A percentile compares a stretch with the other conserved stretches of the same genome.
These are phyloP conservation scores for Smittium culicis DNA, from an alignment of 371 early-diverging fungal genomes.

Conservation along the genomic window DNA sequence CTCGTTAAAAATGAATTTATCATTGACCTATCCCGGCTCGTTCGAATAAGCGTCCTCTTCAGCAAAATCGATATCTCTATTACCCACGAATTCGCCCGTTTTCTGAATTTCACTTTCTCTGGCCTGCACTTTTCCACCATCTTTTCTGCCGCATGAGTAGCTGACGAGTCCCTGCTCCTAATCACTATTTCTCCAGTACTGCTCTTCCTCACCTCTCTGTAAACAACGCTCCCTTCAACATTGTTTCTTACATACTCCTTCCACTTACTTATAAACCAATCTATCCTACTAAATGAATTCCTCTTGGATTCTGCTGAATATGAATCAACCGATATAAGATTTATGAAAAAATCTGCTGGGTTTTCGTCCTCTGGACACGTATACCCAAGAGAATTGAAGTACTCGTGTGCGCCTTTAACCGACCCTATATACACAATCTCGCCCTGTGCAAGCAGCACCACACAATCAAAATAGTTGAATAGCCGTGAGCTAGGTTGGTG, in stretches of 20 bases:
- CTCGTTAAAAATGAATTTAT: conserved; percentile 16
- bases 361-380: conserved; percentile 33
- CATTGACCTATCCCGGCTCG: conserved; percentile 17
- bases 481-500: conserved; percentile 74
- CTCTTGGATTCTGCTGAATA: conserved; percentile 15
- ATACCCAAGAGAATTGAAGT: conserved; percentile 44
- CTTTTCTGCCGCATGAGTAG: neutral
- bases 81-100: conserved; percentile 8
- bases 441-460: conserved; percentile 63
- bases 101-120: neutral
- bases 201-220: neutral
- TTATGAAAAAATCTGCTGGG: conserved; percentile 46
- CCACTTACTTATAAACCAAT: conserved; percentile 21
- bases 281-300: conserved; percentile 19
- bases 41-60: conserved; percentile 21
- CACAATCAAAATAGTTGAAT: conserved; percentile 66
- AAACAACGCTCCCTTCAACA: neutral
- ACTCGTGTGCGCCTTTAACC: conserved; percentile 27
- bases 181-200: neutral
- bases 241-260: conserved; percentile 13
- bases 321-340: conserved; percentile 29
- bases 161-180: neutral
- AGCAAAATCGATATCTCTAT: conserved; percentile 18
- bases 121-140: neutral
- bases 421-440: conserved; percentile 55